These are phyloP conservation scores for Citropsis articulata DNA, from an alignment of 345 rosid genomes.

Conservation along the genomic window DNA sequence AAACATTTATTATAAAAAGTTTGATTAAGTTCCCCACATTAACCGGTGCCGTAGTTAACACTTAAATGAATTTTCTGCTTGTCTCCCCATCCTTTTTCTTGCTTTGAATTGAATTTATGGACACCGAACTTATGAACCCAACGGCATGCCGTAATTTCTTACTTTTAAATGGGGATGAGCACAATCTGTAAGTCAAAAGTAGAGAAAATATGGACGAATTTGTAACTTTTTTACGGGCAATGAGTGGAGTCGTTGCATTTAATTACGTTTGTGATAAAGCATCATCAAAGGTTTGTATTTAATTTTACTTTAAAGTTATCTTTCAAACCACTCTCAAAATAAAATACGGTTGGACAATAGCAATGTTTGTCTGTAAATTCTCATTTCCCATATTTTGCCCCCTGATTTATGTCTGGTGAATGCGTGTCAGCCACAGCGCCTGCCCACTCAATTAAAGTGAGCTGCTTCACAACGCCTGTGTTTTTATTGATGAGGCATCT, in stretches of 20 bases:
- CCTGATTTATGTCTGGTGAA: background rate
- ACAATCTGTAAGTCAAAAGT: background rate
- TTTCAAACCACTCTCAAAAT: no score
- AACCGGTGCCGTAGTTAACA: background rate
- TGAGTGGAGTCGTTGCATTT: constrained; percentile 25
- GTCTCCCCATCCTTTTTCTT: no score
- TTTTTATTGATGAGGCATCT: background rate
- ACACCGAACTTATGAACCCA: background rate
- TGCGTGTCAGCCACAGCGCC: background rate
- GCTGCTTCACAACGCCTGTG: background rate
- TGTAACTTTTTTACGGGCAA: background rate
- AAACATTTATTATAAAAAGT: no score
- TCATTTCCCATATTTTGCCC: background rate
- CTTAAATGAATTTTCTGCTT: no score
- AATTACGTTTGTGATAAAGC: constrained; percentile 5
- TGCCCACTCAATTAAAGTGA: background rate
- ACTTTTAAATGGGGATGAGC: background rate
- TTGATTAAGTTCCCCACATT: background rate
- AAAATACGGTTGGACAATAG: background rate
- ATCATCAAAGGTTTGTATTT: no score
- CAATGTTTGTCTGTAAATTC: background rate
- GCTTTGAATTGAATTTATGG: background rate
- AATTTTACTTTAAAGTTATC: no score
- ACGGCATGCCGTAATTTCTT: background rate
- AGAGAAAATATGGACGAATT: no score